Conservation (phyloP, 148 eudicot genomes). For the Limonium bicolor region DNA sequence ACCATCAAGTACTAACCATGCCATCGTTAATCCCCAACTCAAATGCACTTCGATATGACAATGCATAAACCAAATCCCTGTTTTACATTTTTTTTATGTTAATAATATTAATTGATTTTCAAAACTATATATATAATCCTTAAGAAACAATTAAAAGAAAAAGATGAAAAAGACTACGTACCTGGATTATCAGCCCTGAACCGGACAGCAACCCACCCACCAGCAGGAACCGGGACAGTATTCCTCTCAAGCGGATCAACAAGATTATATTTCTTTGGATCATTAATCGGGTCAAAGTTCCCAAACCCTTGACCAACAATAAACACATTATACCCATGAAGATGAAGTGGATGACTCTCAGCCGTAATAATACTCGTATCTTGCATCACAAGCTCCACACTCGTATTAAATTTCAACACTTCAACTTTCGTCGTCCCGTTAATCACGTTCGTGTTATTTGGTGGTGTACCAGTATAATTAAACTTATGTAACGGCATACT, state of each 20-base stretch:
- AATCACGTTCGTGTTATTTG: neutral
- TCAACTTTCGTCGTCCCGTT: constrained; percentile 4
- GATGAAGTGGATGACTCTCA: constrained; percentile 18
- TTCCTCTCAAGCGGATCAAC: constrained; percentile 6
- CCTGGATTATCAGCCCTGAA: constrained; percentile 1
- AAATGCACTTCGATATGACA: constrained; percentile 58
- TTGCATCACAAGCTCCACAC: constrained; percentile 1
- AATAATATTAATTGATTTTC: neutral
- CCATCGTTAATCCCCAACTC: constrained; percentile 66
- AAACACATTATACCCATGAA: constrained; percentile 13
- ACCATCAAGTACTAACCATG: constrained; percentile 51
- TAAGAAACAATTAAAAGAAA: neutral
- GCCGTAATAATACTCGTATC: neutral
- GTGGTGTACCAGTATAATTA: constrained; percentile 49
- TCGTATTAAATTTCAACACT: neutral
- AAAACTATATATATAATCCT: neutral
- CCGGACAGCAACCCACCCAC: constrained; percentile 1
- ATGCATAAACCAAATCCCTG: constrained; percentile 64
- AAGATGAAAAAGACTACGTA: neutral
- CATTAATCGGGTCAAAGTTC: neutral
- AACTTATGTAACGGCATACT: constrained; percentile 19
- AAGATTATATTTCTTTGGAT: neutral
- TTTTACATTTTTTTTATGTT: neutral
- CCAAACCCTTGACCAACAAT: constrained; percentile 10
- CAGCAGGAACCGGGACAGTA: constrained; percentile 1